Conservation (phyloP, 805 yeast genomes). For the Saccharomycopsis sp. region DNA sequence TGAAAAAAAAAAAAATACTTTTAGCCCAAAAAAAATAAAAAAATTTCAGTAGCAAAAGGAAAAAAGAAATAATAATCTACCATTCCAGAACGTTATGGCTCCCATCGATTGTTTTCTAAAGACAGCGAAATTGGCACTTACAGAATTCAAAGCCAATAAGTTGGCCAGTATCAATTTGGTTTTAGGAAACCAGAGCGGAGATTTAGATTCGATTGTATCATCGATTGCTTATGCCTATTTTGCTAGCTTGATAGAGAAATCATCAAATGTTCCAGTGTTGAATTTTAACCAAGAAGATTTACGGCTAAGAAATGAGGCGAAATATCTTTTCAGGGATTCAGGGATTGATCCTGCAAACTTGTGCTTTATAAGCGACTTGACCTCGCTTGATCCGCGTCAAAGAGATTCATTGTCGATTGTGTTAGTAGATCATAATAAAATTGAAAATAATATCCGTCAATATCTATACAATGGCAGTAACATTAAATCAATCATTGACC, state of each 20-base stretch:
- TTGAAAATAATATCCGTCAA: slow-evolving; percentile 41
- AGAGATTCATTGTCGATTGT: slow-evolving; percentile 35
- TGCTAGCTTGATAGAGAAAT: slow-evolving; percentile 30
- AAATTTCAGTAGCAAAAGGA: too few species aligned
- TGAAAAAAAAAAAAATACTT: too few species aligned
- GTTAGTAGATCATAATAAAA: slow-evolving; percentile 78
- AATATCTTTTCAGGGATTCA: slow-evolving; percentile 40
- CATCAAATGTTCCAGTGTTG: slow-evolving; percentile 56
- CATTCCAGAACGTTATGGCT: too few species aligned
- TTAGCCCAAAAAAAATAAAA: too few species aligned
- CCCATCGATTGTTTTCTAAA: neutral
- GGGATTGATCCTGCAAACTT: slow-evolving; percentile 44
- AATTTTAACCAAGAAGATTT: slow-evolving; percentile 67
- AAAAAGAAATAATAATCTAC: too few species aligned
- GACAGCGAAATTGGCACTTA: neutral
- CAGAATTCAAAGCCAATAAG: neutral
- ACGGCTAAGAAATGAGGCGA: slow-evolving; percentile 63
- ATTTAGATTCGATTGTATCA: slow-evolving; percentile 79
- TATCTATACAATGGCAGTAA: slow-evolving; percentile 26
- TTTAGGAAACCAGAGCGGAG: slow-evolving; percentile 28
- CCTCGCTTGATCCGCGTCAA: slow-evolving; percentile 17
- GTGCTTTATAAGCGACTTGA: slow-evolving; percentile 62
- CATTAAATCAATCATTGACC: slow-evolving; percentile 70
- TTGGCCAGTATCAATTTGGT: slow-evolving; percentile 9
- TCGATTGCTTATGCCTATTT: slow-evolving; percentile 70